Evolutionary conservation across 805 yeast genomes (phyloP).

Genomic region (Barnettozyma pratensis): DNA sequence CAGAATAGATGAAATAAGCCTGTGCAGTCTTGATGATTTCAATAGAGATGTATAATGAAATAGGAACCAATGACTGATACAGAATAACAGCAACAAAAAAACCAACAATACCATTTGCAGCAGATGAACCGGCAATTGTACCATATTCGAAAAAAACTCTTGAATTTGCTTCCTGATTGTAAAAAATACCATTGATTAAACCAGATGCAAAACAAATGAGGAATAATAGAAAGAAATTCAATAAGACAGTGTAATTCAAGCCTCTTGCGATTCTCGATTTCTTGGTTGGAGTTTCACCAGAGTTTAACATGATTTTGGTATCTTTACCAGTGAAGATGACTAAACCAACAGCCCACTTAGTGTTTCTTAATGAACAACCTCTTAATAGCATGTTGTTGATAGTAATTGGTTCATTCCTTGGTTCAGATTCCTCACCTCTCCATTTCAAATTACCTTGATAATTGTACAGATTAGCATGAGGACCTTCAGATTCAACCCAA

Average conservation of each 20-base stretch:
- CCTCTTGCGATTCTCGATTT: constrained; percentile 70
- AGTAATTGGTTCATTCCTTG: constrained; percentile 56
- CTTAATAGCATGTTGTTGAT: constrained; percentile 66
- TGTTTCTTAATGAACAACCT: constrained; percentile 75
- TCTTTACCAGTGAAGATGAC: constrained; percentile 76
- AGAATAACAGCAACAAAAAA: constrained; percentile 74
- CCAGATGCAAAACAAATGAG: constrained; percentile 66
- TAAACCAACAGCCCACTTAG: constrained; percentile 78
- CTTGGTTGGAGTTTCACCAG: constrained; percentile 77
- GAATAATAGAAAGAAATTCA: constrained; percentile 63
- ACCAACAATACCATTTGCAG: constrained; percentile 62
- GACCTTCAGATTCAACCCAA: constrained; percentile 79
- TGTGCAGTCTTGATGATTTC: constrained; percentile 81
- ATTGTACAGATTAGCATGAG: constrained; percentile 70
- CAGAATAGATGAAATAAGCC: constrained; percentile 75
- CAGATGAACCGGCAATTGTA: constrained; percentile 60
- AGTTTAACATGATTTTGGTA: constrained; percentile 74
- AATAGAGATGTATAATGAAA: constrained; percentile 74
- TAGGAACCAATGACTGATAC: constrained; percentile 78
- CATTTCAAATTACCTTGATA: constrained; percentile 69
- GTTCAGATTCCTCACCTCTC: constrained; percentile 27
- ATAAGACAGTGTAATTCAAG: constrained; percentile 60
- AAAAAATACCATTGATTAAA: constrained; percentile 63
- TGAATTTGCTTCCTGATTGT: constrained; percentile 41
- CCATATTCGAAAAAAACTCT: constrained; percentile 66